Evolutionary conservation across 106 monocot species (phyloP).

Genomic region (Posidonia australis): DNA sequence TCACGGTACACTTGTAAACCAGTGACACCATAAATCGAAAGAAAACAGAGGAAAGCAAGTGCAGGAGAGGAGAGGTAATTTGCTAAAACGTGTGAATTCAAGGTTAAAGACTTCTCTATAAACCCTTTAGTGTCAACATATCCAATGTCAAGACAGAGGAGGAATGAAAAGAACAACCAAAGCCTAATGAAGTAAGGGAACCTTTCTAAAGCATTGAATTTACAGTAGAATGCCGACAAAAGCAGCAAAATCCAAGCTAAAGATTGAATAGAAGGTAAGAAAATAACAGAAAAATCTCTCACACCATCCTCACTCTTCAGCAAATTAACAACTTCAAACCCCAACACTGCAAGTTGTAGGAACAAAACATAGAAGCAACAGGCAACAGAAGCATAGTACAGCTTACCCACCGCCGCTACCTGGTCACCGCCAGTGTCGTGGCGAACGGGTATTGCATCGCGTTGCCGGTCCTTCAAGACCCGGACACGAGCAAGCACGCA

Average conservation of each 20-base stretch:
- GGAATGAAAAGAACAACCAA: conserved; percentile 48
- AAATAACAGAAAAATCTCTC: conserved; percentile 22
- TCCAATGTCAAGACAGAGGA: conserved; percentile 29
- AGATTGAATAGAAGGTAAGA: conserved; percentile 31
- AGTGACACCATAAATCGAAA: conserved; percentile 32
- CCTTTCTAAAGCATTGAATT: conserved; percentile 18
- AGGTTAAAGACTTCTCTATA: conserved; percentile 10
- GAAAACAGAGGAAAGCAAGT: conserved; percentile 46
- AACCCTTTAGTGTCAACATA: conserved; percentile 29
- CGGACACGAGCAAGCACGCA: conserved; percentile 11
- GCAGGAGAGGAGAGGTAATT: conserved; percentile 44
- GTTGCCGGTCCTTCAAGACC: background rate
- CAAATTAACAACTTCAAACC: conserved; percentile 27
- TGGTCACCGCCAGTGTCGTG: conserved; percentile 3
- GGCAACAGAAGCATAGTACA: conserved; percentile 31
- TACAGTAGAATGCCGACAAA: conserved; percentile 26
- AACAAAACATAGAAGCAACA: conserved; percentile 35
- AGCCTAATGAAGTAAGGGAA: conserved; percentile 40
- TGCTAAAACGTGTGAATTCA: conserved; percentile 30
- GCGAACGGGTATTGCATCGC: background rate
- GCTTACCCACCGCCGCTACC: conserved; percentile 15
- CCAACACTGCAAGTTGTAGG: conserved; percentile 29
- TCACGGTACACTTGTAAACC: conserved; percentile 28
- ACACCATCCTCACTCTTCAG: conserved; percentile 4
- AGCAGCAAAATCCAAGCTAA: conserved; percentile 36